These are phyloP conservation scores for Trichosporon sp. DNA, from an alignment of 1,284 basidiomycete genomes.

Conservation along the genomic window DNA sequence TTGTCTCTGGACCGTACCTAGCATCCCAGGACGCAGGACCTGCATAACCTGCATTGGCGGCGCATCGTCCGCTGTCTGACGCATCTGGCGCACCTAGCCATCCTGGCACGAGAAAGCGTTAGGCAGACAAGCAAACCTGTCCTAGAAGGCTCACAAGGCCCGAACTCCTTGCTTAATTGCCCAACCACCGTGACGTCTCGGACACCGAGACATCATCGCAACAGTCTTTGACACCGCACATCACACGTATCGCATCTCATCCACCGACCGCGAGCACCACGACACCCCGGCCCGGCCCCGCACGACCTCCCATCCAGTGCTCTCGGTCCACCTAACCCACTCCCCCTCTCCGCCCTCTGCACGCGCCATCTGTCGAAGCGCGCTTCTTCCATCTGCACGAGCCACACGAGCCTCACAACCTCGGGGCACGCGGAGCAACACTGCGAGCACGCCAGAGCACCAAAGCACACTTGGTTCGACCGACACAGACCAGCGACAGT, in stretches of 20 bases:
- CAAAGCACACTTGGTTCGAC: not conserved
- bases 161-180: not conserved
- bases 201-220: not conserved
- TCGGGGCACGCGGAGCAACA: not conserved
- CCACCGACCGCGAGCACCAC: slow-evolving; percentile 6
- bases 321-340: not conserved
- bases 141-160: not conserved
- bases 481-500: not conserved
- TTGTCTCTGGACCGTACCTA: not conserved
- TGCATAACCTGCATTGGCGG: not conserved
- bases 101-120: not conserved
- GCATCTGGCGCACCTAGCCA: not conserved
- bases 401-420: not conserved
- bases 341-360: not conserved
- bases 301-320: slow-evolving; percentile 6
- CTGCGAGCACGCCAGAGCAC: not conserved
- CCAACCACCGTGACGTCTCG: not conserved
- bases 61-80: not conserved
- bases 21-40: not conserved
- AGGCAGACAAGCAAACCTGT: not conserved
- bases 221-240: slow-evolving; percentile 5
- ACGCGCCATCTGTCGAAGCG: not conserved
- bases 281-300: not conserved
- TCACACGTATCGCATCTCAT: not conserved
- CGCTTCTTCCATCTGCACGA: not conserved